Conservation (phyloP, 192 early-diverging fungal species). For the Backusella liffmaniae region DNA sequence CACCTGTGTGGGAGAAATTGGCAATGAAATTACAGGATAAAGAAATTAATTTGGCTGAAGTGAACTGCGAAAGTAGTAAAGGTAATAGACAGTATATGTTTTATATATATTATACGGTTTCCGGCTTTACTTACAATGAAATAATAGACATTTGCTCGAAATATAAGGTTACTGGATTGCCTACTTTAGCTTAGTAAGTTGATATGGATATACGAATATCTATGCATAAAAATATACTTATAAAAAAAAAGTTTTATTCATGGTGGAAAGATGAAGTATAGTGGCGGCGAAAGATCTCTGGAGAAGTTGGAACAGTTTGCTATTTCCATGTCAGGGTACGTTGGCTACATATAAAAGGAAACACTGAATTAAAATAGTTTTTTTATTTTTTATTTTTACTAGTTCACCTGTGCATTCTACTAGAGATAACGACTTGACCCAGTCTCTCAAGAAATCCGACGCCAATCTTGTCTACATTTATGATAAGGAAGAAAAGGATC, state of each 20-base stretch:
- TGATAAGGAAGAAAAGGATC: constrained; percentile 39
- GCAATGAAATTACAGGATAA: constrained; percentile 57
- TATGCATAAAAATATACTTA: neutral
- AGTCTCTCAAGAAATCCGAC: constrained; percentile 38
- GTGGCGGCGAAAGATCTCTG: neutral
- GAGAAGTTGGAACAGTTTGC: constrained; percentile 9
- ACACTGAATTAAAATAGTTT: neutral
- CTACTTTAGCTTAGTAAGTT: constrained; percentile 74
- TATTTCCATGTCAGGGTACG: neutral
- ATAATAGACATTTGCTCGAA: constrained; percentile 51
- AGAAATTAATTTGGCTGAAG: constrained; percentile 73
- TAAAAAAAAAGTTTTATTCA: constrained; percentile 27
- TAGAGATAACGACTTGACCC: constrained; percentile 31
- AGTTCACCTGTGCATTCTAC: neutral
- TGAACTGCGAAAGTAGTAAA: constrained; percentile 77
- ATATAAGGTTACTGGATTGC: constrained; percentile 79
- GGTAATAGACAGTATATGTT: constrained; percentile 8
- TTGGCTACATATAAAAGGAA: neutral
- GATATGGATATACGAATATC: neutral
- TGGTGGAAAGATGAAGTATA: constrained; percentile 11
- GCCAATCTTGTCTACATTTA: constrained; percentile 58
- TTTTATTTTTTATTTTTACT: neutral
- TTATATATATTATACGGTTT: neutral
- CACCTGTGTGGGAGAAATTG: constrained; percentile 75
- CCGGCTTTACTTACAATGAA: neutral